Percentiles rank a stretch among this genome's conserved stretches.
Evolutionary conservation across 768 basidiomycete species (phyloP).

Genomic region (Suillus spraguei): DNA sequence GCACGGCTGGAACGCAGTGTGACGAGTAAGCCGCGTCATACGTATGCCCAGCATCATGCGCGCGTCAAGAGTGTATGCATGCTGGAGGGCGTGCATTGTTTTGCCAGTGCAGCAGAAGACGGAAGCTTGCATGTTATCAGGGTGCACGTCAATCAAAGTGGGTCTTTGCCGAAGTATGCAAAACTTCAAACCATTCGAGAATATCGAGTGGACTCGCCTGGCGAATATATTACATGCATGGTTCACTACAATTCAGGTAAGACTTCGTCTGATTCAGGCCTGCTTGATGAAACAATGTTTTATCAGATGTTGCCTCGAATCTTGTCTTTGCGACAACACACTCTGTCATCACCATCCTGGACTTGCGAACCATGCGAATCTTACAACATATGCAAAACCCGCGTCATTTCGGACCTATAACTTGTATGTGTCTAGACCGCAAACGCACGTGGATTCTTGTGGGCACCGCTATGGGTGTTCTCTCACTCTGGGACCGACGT

Average conservation of each 20-base stretch:
- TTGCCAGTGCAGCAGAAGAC: conserved; percentile 84
- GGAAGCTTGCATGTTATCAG: conserved; percentile 84
- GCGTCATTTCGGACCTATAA: conserved; percentile 83
- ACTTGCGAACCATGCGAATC: conserved; percentile 82
- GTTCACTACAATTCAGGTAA: conserved; percentile 77
- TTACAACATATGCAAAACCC: conserved; percentile 83
- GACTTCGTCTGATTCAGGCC: conserved; percentile 14
- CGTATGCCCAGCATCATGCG: conserved; percentile 73
- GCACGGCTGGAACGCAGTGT: conserved; percentile 94
- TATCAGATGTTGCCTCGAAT: conserved; percentile 72
- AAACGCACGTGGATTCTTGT: conserved; percentile 88
- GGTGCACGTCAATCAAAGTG: conserved; percentile 70
- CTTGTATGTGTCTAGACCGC: conserved; percentile 80
- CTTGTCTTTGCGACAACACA: conserved; percentile 87
- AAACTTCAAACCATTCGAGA: conserved; percentile 84
- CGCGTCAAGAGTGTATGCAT: conserved; percentile 71
- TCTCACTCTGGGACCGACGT: conserved; percentile 94
- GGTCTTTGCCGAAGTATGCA: conserved; percentile 78
- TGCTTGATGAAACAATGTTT: neutral
- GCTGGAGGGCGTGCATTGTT: conserved; percentile 86
- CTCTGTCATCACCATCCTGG: conserved; percentile 72
- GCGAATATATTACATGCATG: conserved; percentile 86
- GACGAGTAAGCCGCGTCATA: conserved; percentile 78
- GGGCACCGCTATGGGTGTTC: conserved; percentile 82
- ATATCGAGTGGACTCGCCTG: conserved; percentile 68